Conservation (phyloP, 495 filamentous ascomycete species). For the Penicillium mononematosum region DNA sequence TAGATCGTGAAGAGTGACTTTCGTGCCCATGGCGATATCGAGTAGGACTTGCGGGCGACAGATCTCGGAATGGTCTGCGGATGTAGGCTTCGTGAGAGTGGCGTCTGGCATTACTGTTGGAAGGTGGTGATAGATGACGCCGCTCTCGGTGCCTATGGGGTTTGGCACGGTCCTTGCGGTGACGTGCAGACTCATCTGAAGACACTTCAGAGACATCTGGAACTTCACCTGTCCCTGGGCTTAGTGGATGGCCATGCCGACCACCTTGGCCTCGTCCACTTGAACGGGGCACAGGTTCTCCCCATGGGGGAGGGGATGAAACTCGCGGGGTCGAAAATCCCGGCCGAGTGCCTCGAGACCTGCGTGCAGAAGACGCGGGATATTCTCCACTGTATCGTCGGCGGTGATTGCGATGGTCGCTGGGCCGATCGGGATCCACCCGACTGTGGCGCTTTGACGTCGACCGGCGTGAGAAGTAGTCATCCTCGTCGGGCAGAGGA, state of each 20-base stretch:
- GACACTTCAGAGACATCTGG: slow-evolving; percentile 29
- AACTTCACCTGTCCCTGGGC: slow-evolving; percentile 22
- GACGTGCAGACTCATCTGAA: slow-evolving; percentile 25
- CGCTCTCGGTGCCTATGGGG: slow-evolving; percentile 20
- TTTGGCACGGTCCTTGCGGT: slow-evolving; percentile 16
- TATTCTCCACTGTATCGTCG: slow-evolving; percentile 33
- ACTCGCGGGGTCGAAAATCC: slow-evolving; percentile 31
- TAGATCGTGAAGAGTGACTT: slow-evolving; percentile 13
- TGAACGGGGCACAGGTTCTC: slow-evolving; percentile 18
- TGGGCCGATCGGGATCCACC: slow-evolving; percentile 20
- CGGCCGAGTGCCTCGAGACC: slow-evolving; percentile 18
- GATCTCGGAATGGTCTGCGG: slow-evolving; percentile 34
- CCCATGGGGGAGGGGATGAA: slow-evolving; percentile 34
- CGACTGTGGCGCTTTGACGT: slow-evolving; percentile 26
- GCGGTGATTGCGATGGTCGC: slow-evolving; percentile 20
- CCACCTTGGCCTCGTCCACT: slow-evolving; percentile 27
- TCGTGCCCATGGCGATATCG: slow-evolving; percentile 21
- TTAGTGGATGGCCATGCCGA: slow-evolving; percentile 23
- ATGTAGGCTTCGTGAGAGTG: slow-evolving; percentile 48
- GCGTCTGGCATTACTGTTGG: slow-evolving; percentile 32
- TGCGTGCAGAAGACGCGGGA: slow-evolving; percentile 10
- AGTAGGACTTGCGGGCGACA: slow-evolving; percentile 29
- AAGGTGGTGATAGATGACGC: slow-evolving; percentile 34
- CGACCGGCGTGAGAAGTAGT: slow-evolving; percentile 25
- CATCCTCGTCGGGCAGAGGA: slow-evolving; percentile 29